These are phyloP conservation scores for Rhodotorula sp. DNA, from an alignment of 1,284 basidiomycete species.

Conservation along the genomic window DNA sequence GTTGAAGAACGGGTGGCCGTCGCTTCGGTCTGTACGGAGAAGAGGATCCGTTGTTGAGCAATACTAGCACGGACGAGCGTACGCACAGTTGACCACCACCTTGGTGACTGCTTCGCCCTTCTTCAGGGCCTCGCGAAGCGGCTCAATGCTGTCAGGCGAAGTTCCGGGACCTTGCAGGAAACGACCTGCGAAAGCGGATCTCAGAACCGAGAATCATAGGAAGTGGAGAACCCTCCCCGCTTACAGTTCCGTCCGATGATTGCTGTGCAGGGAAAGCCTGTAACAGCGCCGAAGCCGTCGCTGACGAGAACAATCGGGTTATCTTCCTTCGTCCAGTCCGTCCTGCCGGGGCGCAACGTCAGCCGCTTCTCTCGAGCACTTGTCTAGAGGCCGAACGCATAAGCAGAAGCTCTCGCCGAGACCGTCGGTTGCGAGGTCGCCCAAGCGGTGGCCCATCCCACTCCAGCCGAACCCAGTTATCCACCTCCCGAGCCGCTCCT, in stretches of 20 bases:
- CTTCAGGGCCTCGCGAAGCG: constrained; percentile 21
- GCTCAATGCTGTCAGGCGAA: constrained; percentile 5
- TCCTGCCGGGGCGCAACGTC: not conserved
- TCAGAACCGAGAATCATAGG: not conserved
- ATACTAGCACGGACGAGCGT: not conserved
- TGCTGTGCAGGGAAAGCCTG: constrained; percentile 38
- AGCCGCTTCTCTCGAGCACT: no score
- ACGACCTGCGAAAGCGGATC: constrained; percentile 3
- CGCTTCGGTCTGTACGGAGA: constrained; percentile 1
- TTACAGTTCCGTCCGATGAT: constrained; percentile 45
- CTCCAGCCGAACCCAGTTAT: constrained; percentile 11
- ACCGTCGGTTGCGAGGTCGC: constrained; percentile 1
- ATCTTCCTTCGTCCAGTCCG: constrained; percentile 33
- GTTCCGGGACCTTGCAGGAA: constrained; percentile 31
- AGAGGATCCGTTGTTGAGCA: not conserved
- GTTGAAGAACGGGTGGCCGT: constrained; percentile 33
- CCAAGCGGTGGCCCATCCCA: not conserved
- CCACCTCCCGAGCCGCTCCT: constrained; percentile 37
- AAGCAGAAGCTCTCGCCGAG: constrained; percentile 39
- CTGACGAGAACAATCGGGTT: constrained; percentile 45
- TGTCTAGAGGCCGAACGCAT: constrained; percentile 15
- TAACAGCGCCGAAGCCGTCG: constrained; percentile 41
- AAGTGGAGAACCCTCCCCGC: not conserved
- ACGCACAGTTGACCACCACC: constrained; percentile 30
- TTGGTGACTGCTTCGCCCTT: constrained; percentile 16